These are phyloP conservation scores for Aschersonia sp. DNA, from an alignment of 2,329 filamentous ascomycete species.

Conservation along the genomic window DNA sequence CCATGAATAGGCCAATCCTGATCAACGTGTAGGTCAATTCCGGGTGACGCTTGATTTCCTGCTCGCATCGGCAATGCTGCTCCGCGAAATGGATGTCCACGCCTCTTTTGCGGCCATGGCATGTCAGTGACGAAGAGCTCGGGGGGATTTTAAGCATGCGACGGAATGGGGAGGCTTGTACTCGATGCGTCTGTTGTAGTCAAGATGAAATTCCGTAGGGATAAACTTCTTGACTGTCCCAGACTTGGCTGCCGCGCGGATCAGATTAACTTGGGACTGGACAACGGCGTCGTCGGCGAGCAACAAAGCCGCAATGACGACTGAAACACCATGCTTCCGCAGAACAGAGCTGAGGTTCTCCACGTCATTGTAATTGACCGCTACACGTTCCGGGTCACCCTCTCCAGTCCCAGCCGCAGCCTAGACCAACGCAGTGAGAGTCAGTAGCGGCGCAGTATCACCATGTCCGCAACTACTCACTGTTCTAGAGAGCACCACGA, in stretches of 20 bases:
- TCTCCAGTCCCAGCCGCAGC: background rate
- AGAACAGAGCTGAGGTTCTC: conserved; percentile 1
- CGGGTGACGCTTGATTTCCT: background rate
- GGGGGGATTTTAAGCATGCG: background rate
- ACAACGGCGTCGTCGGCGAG: background rate
- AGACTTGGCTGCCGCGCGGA: conserved; percentile 2
- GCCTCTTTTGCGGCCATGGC: background rate
- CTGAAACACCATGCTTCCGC: background rate
- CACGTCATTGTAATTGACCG: conserved; percentile 2
- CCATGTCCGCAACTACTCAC: background rate
- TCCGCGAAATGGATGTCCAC: background rate
- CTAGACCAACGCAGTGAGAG: background rate
- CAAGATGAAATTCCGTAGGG: conserved; percentile 1
- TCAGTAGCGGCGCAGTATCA: background rate
- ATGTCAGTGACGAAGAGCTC: background rate
- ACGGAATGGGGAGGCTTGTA: background rate
- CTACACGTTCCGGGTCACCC: background rate
- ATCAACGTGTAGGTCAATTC: background rate
- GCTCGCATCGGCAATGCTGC: background rate
- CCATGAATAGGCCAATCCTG: background rate
- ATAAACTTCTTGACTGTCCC: conserved; percentile 4
- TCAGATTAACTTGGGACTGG: conserved; percentile 1
- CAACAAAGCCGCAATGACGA: conserved; percentile 3
- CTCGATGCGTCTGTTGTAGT: background rate
- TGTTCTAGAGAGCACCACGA: background rate